These are phyloP conservation scores for Fusarium denticulatum DNA, from an alignment of 2,329 filamentous ascomycete species.

Conservation along the genomic window DNA sequence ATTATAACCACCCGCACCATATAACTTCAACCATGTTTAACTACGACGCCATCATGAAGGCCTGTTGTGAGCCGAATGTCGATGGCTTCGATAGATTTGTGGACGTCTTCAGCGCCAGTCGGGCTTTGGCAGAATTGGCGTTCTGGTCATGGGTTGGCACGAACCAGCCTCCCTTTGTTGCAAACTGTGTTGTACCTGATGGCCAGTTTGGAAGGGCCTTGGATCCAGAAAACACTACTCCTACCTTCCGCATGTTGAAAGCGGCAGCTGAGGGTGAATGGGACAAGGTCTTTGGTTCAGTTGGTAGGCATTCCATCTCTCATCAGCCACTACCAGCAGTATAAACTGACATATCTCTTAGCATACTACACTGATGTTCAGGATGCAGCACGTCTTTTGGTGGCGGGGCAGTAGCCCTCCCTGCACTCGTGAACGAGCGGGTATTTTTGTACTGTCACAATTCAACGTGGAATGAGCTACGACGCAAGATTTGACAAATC, in stretches of 20 bases:
- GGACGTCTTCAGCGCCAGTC: neutral
- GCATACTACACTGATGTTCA: neutral
- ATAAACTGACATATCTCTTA: neutral
- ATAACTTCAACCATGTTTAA: neutral
- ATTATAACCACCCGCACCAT: neutral
- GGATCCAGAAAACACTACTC: neutral
- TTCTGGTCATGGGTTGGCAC: neutral
- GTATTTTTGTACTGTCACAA: neutral
- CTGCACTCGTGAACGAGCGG: neutral
- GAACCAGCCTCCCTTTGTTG: neutral
- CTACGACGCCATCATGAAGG: neutral
- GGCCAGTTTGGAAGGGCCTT: neutral
- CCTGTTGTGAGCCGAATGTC: neutral
- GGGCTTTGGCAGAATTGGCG: neutral
- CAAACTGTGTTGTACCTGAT: neutral
- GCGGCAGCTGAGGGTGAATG: neutral
- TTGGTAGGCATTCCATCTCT: neutral
- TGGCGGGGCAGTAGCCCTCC: neutral
- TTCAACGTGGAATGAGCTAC: neutral
- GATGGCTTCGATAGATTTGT: neutral
- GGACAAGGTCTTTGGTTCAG: neutral
- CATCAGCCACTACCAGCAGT: accelerated
- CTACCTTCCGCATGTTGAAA: neutral
- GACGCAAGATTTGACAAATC: neutral
- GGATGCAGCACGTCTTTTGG: neutral